Evolutionary conservation across 108 stramenopile species (phyloP).

Genomic region (Fistulifera solaris): DNA sequence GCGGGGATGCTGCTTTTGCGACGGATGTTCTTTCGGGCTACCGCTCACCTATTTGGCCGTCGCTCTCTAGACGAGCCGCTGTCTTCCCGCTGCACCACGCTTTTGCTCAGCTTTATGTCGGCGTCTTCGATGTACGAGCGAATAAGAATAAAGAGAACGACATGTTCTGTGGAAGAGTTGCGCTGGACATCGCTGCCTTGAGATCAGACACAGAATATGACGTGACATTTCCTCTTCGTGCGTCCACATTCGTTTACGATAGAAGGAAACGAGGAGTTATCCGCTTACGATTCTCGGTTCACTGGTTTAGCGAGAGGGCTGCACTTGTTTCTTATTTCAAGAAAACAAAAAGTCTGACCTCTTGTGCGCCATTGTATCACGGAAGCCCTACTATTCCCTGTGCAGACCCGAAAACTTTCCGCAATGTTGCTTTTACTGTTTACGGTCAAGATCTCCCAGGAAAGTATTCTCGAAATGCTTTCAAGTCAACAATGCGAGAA

Average conservation of each 20-base stretch:
- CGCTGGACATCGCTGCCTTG: slow-evolving; percentile 36
- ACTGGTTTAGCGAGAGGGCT: slow-evolving; percentile 43
- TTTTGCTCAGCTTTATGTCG: slow-evolving; percentile 44
- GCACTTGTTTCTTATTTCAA: slow-evolving; percentile 47
- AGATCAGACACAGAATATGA: slow-evolving; percentile 54
- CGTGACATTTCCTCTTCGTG: slow-evolving; percentile 46
- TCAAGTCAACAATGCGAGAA: slow-evolving; percentile 46
- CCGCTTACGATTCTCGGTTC: slow-evolving; percentile 45
- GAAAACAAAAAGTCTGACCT: slow-evolving; percentile 16
- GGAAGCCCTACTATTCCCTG: slow-evolving; percentile 38
- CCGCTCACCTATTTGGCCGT: slow-evolving; percentile 53
- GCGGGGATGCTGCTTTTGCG: slow-evolving; percentile 49
- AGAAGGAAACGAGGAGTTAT: slow-evolving; percentile 46
- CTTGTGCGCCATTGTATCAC: not conserved
- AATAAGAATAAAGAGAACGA: slow-evolving; percentile 41
- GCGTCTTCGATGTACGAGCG: slow-evolving; percentile 46
- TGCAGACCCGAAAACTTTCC: slow-evolving; percentile 50
- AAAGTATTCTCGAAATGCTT: slow-evolving; percentile 38
- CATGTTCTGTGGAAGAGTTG: slow-evolving; percentile 39
- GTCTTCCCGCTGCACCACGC: slow-evolving; percentile 58
- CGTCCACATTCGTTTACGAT: slow-evolving; percentile 45
- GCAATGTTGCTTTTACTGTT: slow-evolving; percentile 47
- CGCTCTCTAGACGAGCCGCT: slow-evolving; percentile 32
- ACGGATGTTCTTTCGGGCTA: slow-evolving; percentile 40
- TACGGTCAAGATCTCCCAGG: slow-evolving; percentile 49